phyloP scores from a whole-genome alignment of 139 green algal genomes.

The Haematococcus lacustris region DNA sequence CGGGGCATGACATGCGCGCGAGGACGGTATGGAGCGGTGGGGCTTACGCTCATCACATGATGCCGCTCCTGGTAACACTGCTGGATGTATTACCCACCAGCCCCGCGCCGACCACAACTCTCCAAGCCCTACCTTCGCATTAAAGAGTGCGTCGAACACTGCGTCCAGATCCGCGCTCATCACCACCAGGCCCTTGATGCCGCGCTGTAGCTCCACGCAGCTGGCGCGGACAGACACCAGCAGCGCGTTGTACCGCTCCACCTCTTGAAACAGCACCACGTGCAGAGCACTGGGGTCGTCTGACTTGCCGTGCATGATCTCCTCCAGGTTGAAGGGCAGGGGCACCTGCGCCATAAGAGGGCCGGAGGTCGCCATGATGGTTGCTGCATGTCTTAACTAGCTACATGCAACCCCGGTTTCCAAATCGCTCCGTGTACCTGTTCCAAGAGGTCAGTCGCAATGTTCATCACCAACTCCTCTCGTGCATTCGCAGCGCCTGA shows the following conservation, averaged over 20 bases:
- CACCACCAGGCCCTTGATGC: constrained; percentile 78
- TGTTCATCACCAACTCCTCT: constrained; percentile 1
- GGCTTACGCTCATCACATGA: too few relatives aligned
- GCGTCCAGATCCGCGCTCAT: constrained; percentile 76
- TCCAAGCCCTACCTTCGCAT: constrained; percentile 46
- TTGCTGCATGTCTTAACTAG: too few relatives aligned
- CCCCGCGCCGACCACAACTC: too few relatives aligned
- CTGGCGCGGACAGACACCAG: constrained; percentile 43
- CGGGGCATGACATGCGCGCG: too few relatives aligned
- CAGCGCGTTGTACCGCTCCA: constrained; percentile 78
- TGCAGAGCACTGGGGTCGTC: constrained; percentile 71
- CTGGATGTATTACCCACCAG: too few relatives aligned
- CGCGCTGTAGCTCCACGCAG: constrained; percentile 58
- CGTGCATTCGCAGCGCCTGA: constrained; percentile 1
- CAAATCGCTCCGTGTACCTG: too few relatives aligned
- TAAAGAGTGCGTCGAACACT: constrained; percentile 63
- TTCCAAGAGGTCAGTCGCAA: background rate
- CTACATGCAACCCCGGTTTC: too few relatives aligned
- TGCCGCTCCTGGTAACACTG: too few relatives aligned
- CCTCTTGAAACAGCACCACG: constrained; percentile 74
- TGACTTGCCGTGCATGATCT: constrained; percentile 64
- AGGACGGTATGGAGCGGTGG: too few relatives aligned
- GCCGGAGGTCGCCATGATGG: too few relatives aligned
- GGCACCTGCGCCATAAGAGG: constrained; percentile 43
- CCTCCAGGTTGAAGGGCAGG: constrained; percentile 64